Base-by-base conservation (phyloP, 495 filamentous ascomycete species). In the Glonium stellatum region DNA sequence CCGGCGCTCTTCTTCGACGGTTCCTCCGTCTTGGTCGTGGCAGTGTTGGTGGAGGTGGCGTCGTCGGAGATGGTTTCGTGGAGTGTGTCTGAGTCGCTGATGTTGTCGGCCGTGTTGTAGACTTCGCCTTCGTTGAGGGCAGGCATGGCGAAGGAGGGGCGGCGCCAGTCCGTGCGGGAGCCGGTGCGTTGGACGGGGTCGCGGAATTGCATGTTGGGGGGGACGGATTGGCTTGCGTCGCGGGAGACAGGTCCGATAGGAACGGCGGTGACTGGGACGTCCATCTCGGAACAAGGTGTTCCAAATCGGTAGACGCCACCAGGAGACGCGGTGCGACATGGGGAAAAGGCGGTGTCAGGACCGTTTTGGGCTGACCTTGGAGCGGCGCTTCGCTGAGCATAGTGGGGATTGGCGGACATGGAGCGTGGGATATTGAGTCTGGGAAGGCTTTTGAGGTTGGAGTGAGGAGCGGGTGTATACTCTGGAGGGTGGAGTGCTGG, bases 281-380 rank as follows among this genome's bases (percentile, higher is more conserved):
- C 93, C 77, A 88, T 87, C 56, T 92, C 90, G 0, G 92, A 95
- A 65, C 89, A 84, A 1, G 93, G 91, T 0, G 90, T 95, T 8
- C 78, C 80, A 60, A 89, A 85, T 35, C 86, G 77, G 72, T 92
- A 92, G 23, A 84, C 53, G 49, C 64, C 76, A 23, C 70, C 69
- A 1, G 79, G 76, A 1, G 82, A 73, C 5, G 74, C 63, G 27
- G 66, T 70, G 58, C 64, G 63, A 63, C 70, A 73, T 36, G 69
- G 70, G 25, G 71, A 68, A 53, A 68, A 64, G 42, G 67, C 66
- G 49, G 61, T 60, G 54, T 63, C 55, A 51, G 56, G 61, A 35
- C 39, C 55, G 39, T 59, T 8, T 15, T 51, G 25, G 21, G 21
- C 15, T 31, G 19, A 25, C 31, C 48, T 25, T 25, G 19, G 48